Evolutionary conservation across 2,329 filamentous ascomycete species (phyloP), one percentile per base, ranked within the genome.

Genomic region (Fusarium tuaranense): DNA sequence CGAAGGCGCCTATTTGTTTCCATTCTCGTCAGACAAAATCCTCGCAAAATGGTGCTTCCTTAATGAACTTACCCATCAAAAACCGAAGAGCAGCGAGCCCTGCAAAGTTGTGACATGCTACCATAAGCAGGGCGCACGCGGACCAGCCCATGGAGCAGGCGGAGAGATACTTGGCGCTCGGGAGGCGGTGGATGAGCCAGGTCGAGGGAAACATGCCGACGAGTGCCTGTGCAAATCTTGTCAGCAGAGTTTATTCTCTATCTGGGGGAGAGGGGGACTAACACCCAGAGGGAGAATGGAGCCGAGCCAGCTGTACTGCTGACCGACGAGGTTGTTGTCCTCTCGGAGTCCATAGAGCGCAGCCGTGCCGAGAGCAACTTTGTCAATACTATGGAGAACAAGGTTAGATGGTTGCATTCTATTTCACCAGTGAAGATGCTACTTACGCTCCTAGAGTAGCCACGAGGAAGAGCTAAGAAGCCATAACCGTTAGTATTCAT

Each of bases 261-360:
- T 20, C 20, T 7, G 10, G 12, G 16, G 18, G 10, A 25, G 16
- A 34, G 27, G 30, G 10, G 1, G 5, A 57, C 67, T 1, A 30
- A 68, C 68, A 61, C 68, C 65, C 0, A 70, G n/a, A 12, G 65
- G 55, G 4, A 70, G 36, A 25, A 70, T 68, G 6, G 55, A 63
- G 18, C 68, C 68, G 16, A 68, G 65, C 65, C 68, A 70, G 30
- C 65, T 68, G 53, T 70, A 70, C 30, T 70, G 59, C 27, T 70
- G 64, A 13, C 68, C 68, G 22, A 55, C 18, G 14, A 70, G 65
- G 30, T 53, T 59, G 38, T 63, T 68, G 36, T 70, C 68, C n/a
- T 70, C 60, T 5, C 53, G 38, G 8, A 70, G 58, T 5, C 65
- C 65, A 25, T 70, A 70, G 14, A 70, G 44, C 14, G 64, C 68